Base-by-base conservation (phyloP, 2,329 filamentous ascomycete species). In the Juglanconis juglandina region DNA sequence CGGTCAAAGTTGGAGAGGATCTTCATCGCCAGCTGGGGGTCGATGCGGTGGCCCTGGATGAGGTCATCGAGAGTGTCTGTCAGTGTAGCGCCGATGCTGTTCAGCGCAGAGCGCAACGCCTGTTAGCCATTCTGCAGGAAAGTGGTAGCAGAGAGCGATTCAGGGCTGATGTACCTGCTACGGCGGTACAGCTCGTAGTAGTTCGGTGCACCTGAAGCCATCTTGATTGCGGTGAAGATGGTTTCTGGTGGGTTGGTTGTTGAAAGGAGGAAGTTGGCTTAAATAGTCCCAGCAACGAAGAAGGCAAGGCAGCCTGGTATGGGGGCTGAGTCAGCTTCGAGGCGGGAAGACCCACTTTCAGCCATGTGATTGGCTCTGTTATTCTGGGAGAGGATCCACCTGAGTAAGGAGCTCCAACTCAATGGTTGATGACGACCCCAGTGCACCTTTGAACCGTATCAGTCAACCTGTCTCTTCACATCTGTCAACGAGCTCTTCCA, bases 21-120 rank as follows among this genome's bases (percentile, higher is more conserved):
- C 83, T 96, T 96, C 92, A 99, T 98, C 54, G 95, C 95, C 49
- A 99, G 86, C 79, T 99, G 95, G 34, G 95, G 95, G 77, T 98
- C 94, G 78, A 99, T 98, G 67, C 91, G 91, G 70, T 92, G 89
- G 68, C 94, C 90, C 73, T 91, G 94, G 77, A 99, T 98, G 67
- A 99, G 83, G 71, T 96, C 92, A 78, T 99, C 95, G 70, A 99
- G 92, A 58, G 93, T 96, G 77, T 99, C 96, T 58, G 94, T 97
- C 70, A 99, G 84, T 60, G 94, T 89, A 71, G 92, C 84, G 68
- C 95, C 95, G 79, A 99, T 92, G 77, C 95, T 99, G 52, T 64
- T 53, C 51, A 63, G 53, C 44, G 60, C 53, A 37, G 48, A 37
- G 58, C 58, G 51, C 54, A 55, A n/a, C 34, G 41, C 53, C 46